A percentile compares a stretch with the other conserved stretches of the same genome.
Evolutionary conservation across 768 basidiomycete species (phyloP).

Genomic region (Amyloporia xantha): DNA sequence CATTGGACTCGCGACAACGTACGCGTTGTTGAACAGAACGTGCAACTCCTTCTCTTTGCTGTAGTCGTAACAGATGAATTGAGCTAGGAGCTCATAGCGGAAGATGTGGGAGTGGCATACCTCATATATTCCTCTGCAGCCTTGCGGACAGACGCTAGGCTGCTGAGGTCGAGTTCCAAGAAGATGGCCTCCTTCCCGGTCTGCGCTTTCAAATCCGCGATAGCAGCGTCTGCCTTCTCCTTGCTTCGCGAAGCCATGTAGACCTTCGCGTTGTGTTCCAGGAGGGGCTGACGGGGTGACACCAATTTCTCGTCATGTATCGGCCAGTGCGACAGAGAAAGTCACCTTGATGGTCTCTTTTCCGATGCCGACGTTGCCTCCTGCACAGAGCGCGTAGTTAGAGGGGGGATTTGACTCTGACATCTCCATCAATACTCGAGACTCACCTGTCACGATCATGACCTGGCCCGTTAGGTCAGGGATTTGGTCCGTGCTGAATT

Average conservation of each 20-base stretch:
- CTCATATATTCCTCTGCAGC: constrained; percentile 31
- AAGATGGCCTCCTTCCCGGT: constrained; percentile 40
- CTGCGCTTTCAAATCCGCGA: constrained; percentile 40
- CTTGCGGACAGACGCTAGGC: constrained; percentile 29
- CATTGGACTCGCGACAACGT: not conserved
- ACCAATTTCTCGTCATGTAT: no score
- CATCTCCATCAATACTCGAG: constrained; percentile 15
- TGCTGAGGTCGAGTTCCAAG: constrained; percentile 38
- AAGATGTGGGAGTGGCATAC: not conserved
- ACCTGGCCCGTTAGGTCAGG: constrained; percentile 37
- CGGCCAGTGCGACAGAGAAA: not conserved
- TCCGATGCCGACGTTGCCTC: constrained; percentile 42
- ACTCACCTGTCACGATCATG: constrained; percentile 30
- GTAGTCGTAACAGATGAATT: not conserved
- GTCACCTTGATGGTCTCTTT: constrained; percentile 53
- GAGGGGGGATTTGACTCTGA: not conserved
- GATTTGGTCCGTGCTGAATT: constrained; percentile 30
- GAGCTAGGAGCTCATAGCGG: not conserved
- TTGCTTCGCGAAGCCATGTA: constrained; percentile 49
- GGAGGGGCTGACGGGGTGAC: constrained; percentile 43
- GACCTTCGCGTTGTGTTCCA: constrained; percentile 57
- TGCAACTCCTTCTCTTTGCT: constrained; percentile 43
- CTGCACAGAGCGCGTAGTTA: constrained; percentile 14
- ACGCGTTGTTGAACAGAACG: constrained; percentile 50
- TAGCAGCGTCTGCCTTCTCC: constrained; percentile 42